A percentile compares a stretch with the other conserved stretches of the same genome.
phyloP scores from a whole-genome alignment of 73 alveolate species.

The Paramecium sexaurelia region DNA sequence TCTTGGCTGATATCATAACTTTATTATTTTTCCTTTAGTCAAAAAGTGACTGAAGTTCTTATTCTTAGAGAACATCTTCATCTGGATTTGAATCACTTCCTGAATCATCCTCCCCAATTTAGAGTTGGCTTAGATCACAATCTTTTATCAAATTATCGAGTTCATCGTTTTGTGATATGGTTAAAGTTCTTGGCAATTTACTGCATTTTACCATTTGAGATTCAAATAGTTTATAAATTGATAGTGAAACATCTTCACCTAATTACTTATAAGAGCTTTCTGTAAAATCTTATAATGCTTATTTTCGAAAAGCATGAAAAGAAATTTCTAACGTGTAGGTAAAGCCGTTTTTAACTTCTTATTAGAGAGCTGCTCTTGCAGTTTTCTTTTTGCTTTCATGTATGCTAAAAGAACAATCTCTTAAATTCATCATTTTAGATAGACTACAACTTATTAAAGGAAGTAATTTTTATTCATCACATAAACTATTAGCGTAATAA shows the following conservation, averaged over 20 bases:
- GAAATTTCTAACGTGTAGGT: conserved; percentile 4
- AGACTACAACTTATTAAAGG: not conserved
- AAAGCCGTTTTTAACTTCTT: not conserved
- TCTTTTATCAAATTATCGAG: not conserved
- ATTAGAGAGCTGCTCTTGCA: conserved; percentile 6
- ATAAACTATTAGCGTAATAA: not conserved
- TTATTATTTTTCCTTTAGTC: not conserved
- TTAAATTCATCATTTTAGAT: conserved; percentile 4
- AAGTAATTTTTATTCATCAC: conserved; percentile 35
- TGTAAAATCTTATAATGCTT: not conserved
- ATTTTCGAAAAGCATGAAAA: conserved; percentile 24
- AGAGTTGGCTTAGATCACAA: not conserved
- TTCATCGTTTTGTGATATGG: not conserved
- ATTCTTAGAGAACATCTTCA: not conserved
- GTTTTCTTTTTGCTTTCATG: conserved; percentile 45
- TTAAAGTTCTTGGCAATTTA: not conserved
- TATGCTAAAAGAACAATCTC: not conserved
- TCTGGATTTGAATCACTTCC: conserved; percentile 51
- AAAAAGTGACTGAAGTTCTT: not conserved
- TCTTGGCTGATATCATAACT: not conserved
- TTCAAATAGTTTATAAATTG: conserved; percentile 9
- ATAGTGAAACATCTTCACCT: conserved; percentile 13
- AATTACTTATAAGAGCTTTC: not conserved
- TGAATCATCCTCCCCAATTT: not conserved
- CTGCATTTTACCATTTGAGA: not conserved